Base-by-base conservation (phyloP, 2,329 filamentous ascomycete species). In the Aspergillus hortae region DNA sequence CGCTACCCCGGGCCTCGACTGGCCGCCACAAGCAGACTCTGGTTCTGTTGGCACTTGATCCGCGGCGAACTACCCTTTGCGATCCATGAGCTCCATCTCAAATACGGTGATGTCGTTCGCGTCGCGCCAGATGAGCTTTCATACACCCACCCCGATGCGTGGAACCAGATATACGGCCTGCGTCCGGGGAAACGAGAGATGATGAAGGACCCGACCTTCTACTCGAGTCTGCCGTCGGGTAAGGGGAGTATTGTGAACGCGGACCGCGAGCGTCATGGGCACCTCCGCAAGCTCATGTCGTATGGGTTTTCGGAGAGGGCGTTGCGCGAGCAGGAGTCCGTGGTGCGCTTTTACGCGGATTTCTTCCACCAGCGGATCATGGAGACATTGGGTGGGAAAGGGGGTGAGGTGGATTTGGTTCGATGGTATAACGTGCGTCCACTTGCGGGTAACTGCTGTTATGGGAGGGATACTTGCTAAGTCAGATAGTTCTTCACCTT, bases 81-180 rank as follows among this genome's bases (percentile, higher is more conserved):
- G n/a, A 53, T 54, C 32, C 38, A 48, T 17, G 17, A 55, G 15
- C 56, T 73, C 1, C 71, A 73, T 48, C 41, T 58, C 11, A 49
- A 60, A 30, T 70, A 72, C 49, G 71, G 67, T 1, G 55, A 61
- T 6, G 53, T 71, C 6, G 67, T 72, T n/a, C 64, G 71, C 4
- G 54, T 69, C 9, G 57, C 56, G 3, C 72, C 72, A 2, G 59
- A 61, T 15, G 63, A 69, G 41, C 56, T 74, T 2, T 66, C 67
- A 9, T 67, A 67, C 54, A 61, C 55, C 41, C 54, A 44, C 27
- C 44, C 56, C 15, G 47, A 46, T 6, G 64, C 58, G 7, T 65
- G 61, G 60, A 57, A 61, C 10, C 61, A 65, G 21, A 65, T 67
- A 21, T 68, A 66, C 44, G 62, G 63, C 15, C 42, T 45, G 15